Evolutionary conservation across 1,284 basidiomycete species (phyloP).

Genomic region (Tilletia walkeri): DNA sequence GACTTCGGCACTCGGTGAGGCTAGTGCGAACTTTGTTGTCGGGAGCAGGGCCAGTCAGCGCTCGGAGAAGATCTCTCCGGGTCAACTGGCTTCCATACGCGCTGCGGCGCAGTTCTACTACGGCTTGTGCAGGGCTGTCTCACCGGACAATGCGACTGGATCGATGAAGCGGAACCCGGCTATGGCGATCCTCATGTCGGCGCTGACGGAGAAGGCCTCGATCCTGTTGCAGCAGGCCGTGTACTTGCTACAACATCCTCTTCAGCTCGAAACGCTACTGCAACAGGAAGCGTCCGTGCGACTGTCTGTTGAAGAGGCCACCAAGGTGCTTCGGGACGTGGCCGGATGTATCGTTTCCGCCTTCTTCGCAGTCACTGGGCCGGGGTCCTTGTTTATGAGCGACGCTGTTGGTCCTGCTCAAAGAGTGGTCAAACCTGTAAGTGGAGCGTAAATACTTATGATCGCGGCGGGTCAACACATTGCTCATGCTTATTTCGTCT

Average conservation of each 20-base stretch:
- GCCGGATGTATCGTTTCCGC: conserved; percentile 59
- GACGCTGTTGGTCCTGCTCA: conserved; percentile 61
- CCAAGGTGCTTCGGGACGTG: conserved; percentile 57
- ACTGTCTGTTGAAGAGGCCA: conserved; percentile 60
- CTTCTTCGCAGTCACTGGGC: conserved; percentile 23
- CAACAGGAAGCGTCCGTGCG: conserved; percentile 37
- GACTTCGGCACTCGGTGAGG: conserved; percentile 60
- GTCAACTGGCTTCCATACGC: conserved; percentile 30
- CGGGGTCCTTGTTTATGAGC: conserved; percentile 57
- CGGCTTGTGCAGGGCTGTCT: conserved; percentile 30
- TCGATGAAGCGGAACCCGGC: conserved; percentile 13
- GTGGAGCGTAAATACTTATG: neutral
- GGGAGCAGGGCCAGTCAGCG: neutral
- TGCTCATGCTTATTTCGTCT: no score
- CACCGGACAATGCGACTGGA: conserved; percentile 4
- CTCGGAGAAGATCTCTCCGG: conserved; percentile 12
- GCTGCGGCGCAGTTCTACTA: conserved; percentile 56
- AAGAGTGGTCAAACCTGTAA: conserved; percentile 26
- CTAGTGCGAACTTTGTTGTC: conserved; percentile 59
- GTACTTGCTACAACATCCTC: conserved; percentile 84
- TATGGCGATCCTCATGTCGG: conserved; percentile 58
- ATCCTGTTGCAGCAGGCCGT: conserved; percentile 80
- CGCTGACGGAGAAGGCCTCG: conserved; percentile 68
- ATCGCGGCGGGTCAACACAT: neutral
- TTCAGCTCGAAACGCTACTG: conserved; percentile 74